Evolutionary conservation across 345 rosid genomes (phyloP), one percentile per base, ranked within the genome.

Genomic region (Eucalyptus fibrosa): DNA sequence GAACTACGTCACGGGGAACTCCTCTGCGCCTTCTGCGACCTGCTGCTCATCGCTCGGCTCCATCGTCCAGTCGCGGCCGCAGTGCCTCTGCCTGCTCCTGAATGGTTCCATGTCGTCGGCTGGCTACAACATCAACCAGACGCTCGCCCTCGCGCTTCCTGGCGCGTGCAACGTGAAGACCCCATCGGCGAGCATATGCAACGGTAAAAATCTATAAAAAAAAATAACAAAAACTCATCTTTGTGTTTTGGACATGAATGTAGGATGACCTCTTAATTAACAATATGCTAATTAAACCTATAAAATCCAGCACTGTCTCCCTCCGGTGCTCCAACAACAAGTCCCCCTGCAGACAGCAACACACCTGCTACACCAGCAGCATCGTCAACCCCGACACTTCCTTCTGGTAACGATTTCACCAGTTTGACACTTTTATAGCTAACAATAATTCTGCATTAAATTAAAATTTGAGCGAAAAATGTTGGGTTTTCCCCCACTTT

Each of bases 21-120:
- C 95, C 82, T 89, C 95, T 19, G 50, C 91, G 50, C 96, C 96
- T 9, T 62, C 95, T 14, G 89, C 94, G 10, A 91, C 94, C n/a
- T 95, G 95, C 94, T 95, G 96, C 92, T 91, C 95, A 4, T 92
- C 91, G 88, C 94, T 95, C 5, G 88, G 92, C 23, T 87, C 72
- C 37, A 89, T 94, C 11, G 95, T 94, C 87, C 92, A 92, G 86
- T 87, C 92, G 4, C 94, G 89, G 91, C 96, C 95, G 1, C 91
- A 56, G 83, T 94, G 95, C 88, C 95, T 95, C n/a, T 94, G 95
- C 86, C 11, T 89, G 24, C 88, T 90, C 34, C 89, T 94, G 51
- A 94, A 91, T 12, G 90, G 91, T 1, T 23, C 90, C 16, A 90
- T 89, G 42, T 85, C 94, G 4, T 90, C 91, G 1, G 40, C 88